These are phyloP conservation scores for Diospyros kaki DNA, from an alignment of 148 eudicot genomes.

Conservation along the genomic window DNA sequence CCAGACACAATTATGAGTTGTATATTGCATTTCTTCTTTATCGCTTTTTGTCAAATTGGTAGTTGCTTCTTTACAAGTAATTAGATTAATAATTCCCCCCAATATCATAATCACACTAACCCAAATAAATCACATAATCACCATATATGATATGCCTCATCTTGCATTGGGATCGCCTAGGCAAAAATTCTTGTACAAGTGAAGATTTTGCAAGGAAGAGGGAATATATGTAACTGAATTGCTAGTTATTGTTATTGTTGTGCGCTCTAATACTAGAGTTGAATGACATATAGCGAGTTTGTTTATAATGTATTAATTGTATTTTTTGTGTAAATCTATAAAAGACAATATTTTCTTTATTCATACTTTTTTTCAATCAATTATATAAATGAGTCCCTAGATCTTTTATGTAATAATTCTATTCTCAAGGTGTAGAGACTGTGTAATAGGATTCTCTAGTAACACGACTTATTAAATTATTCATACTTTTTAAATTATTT, in stretches of 20 bases:
- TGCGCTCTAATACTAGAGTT: background rate
- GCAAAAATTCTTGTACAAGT: background rate
- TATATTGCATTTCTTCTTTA: background rate
- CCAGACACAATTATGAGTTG: conserved; percentile 2
- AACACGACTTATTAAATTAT: too few relatives aligned
- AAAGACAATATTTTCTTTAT: too few relatives aligned
- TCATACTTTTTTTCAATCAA: too few relatives aligned
- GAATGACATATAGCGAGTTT: too few relatives aligned
- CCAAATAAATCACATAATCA: background rate
- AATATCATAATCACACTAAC: background rate
- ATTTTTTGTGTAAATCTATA: too few relatives aligned
- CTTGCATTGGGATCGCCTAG: background rate
- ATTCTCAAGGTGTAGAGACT: too few relatives aligned
- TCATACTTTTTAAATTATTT: too few relatives aligned
- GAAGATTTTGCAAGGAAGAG: background rate
- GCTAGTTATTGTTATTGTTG: background rate
- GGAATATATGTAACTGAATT: background rate
- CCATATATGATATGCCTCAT: background rate
- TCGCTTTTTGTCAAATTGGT: background rate
- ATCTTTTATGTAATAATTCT: too few relatives aligned
- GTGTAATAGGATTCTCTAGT: too few relatives aligned
- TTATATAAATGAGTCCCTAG: too few relatives aligned
- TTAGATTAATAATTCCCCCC: background rate
- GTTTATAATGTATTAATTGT: too few relatives aligned
- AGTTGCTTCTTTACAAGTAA: background rate